phyloP scores from a whole-genome alignment of 371 early-diverging fungal genomes.

The Entomophthora muscae region DNA sequence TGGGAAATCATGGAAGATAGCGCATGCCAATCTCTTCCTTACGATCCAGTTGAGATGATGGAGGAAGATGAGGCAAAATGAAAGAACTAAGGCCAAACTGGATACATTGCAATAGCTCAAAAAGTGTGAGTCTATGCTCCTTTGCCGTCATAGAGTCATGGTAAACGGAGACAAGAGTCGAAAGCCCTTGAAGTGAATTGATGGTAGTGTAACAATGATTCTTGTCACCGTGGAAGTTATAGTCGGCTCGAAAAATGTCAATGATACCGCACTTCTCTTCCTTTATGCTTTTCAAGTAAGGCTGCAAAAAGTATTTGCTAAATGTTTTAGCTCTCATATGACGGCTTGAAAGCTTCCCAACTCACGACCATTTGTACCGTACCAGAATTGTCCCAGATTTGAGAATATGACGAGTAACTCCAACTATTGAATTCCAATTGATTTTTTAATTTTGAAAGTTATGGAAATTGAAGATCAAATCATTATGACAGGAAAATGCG shows the following conservation, averaged over 20 bases:
- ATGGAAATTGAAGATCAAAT: slow-evolving; percentile 12
- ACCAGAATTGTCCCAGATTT: slow-evolving; percentile 65
- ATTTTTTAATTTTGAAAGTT: slow-evolving; percentile 13
- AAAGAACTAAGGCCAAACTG: slow-evolving; percentile 52
- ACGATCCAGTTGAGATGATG: slow-evolving; percentile 56
- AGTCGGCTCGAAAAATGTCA: slow-evolving; percentile 6
- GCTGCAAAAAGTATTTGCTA: not conserved
- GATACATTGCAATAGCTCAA: not conserved
- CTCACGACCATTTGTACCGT: slow-evolving; percentile 86
- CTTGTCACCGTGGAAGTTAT: not conserved
- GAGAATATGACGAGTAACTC: slow-evolving; percentile 32
- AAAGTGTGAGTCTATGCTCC: slow-evolving; percentile 48
- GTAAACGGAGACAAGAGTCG: slow-evolving; percentile 73
- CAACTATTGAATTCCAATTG: not conserved
- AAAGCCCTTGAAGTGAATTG: slow-evolving; percentile 99
- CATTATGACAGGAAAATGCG: slow-evolving; percentile 39
- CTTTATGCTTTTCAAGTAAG: slow-evolving; percentile 63
- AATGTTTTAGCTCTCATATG: slow-evolving; percentile 54
- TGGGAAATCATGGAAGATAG: slow-evolving; percentile 78
- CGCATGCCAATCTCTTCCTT: slow-evolving; percentile 80
- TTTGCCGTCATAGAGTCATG: slow-evolving; percentile 94
- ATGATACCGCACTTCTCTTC: slow-evolving; percentile 95
- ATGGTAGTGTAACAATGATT: slow-evolving; percentile 21
- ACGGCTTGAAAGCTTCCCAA: slow-evolving; percentile 88
- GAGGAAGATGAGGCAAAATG: slow-evolving; percentile 91